Conservation (phyloP, 169 alveolate genomes). For the Plasmodium relictum region DNA sequence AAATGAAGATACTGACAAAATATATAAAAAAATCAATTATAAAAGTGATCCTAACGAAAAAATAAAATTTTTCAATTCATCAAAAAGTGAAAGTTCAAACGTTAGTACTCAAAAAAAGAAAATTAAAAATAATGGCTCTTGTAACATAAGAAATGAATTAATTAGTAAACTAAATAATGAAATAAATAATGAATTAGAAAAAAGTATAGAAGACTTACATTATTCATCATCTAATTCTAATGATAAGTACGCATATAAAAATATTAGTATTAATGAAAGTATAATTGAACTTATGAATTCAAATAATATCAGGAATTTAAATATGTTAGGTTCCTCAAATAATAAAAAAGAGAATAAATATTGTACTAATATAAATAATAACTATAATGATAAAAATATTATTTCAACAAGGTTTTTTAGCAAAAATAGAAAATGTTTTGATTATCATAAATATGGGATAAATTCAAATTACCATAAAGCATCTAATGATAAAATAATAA, state of each 20-base stretch:
- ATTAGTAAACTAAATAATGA: not conserved
- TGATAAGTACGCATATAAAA: not conserved
- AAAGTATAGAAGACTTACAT: not conserved
- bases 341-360: constrained; percentile 5
- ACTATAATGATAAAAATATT: constrained; percentile 17
- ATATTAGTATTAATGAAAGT: not conserved
- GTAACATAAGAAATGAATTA: not conserved
- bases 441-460: no score
- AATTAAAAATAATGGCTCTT: not conserved
- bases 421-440: no score
- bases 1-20: not conserved
- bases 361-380: constrained; percentile 17
- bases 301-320: not conserved
- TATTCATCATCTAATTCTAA: not conserved
- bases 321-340: not conserved
- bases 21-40: not conserved
- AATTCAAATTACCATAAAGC: no score
- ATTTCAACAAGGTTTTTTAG: constrained; percentile 15
- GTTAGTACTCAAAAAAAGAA: not conserved
- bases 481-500: no score
- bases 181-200: not conserved
- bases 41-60: not conserved
- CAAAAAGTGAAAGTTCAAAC: not conserved
- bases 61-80: not conserved
- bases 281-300: constrained; percentile 2